These are phyloP conservation scores for Spirogloea muscicola DNA, from an alignment of 139 green algal genomes.

Conservation along the genomic window DNA sequence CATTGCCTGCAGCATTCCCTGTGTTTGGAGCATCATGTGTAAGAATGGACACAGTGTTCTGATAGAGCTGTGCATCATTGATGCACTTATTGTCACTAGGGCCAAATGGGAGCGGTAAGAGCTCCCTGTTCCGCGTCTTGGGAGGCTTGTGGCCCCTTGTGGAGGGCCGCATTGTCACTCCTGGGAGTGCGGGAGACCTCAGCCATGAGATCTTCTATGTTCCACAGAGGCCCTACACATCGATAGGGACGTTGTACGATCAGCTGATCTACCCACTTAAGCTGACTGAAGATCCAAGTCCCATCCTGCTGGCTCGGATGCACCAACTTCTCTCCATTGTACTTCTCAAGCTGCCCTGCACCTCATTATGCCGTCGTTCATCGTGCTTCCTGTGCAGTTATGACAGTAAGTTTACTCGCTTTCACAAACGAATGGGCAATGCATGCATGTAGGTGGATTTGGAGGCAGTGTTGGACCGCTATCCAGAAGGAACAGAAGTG, in stretches of 20 bases:
- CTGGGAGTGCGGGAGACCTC: constrained; percentile 31
- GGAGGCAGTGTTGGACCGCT: constrained; percentile 32
- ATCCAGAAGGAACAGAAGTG: too few species aligned
- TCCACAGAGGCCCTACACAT: constrained; percentile 91
- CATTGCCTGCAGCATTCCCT: too few species aligned
- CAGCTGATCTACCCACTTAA: constrained; percentile 79
- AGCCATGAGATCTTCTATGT: constrained; percentile 67
- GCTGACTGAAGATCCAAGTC: constrained; percentile 7
- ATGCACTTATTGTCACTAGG: background rate
- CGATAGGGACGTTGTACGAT: constrained; percentile 79
- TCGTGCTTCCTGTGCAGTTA: too few species aligned
- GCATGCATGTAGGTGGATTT: constrained; percentile 63
- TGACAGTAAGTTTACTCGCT: too few species aligned
- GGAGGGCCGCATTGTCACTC: constrained; percentile 62
- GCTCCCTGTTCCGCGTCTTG: constrained; percentile 52
- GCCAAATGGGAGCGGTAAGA: constrained; percentile 52
- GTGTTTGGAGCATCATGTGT: too few species aligned
- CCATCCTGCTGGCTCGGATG: constrained; percentile 42
- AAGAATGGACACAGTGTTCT: too few species aligned
- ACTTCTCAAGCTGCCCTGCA: too few species aligned
- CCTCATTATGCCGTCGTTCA: too few species aligned
- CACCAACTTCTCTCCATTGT: too few species aligned
- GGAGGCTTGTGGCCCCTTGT: constrained; percentile 51
- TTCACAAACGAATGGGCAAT: too few species aligned
- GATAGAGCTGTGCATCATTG: background rate